Evolutionary conservation across 495 filamentous ascomycete genomes (phyloP), one percentile per base, ranked within the genome.

Genomic region (Chaetomium tenue): DNA sequence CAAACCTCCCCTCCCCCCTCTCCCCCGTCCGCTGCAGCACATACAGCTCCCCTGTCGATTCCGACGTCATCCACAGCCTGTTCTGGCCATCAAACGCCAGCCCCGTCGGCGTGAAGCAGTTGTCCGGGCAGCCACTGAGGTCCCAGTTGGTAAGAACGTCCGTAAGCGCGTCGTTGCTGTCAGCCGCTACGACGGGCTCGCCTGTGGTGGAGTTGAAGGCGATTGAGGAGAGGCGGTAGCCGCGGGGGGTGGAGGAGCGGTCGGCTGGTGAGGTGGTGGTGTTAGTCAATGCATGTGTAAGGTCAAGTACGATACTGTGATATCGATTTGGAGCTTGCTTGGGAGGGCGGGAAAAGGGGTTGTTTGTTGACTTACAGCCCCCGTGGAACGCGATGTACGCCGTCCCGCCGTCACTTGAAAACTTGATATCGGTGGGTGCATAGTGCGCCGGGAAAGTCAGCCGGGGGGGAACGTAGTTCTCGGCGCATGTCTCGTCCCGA

Each of bases 351-450:
- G 33, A 46, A 59, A 39, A 40, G n/a, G 7, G 30, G 7, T n/a
- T n/a, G 30, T 33, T 33, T 33, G 30, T 33, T 46, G 3, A 59
- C 74, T 59, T 61, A 82, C 84, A 86, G 67, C 78, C 81, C 0
- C 84, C 85, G 52, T 84, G 83, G 60, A 87, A 87, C 0, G 77
- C 71, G 15, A 87, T 68, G 70, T 74, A 86, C n/a, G n/a, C 82
- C 46, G 33, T 71, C 69, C 56, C 66, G 3, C 76, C 82, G 42
- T 72, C 71, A 13, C 52, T 44, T 1, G 61, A 11, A 58, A 87
- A 85, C 64, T 76, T 79, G 59, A 87, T 79, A 68, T 86, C 82
- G 1, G 86, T 66, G 6, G 85, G 84, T 0, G 85, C 83, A 63
- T 75, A 79, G 63, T 87, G 85, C 9, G 83, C 79, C 26, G 78